Evolutionary conservation across 2,329 filamentous ascomycete genomes (phyloP), one percentile per base, ranked within the genome.

Genomic region (Colletotrichum caudatum): DNA sequence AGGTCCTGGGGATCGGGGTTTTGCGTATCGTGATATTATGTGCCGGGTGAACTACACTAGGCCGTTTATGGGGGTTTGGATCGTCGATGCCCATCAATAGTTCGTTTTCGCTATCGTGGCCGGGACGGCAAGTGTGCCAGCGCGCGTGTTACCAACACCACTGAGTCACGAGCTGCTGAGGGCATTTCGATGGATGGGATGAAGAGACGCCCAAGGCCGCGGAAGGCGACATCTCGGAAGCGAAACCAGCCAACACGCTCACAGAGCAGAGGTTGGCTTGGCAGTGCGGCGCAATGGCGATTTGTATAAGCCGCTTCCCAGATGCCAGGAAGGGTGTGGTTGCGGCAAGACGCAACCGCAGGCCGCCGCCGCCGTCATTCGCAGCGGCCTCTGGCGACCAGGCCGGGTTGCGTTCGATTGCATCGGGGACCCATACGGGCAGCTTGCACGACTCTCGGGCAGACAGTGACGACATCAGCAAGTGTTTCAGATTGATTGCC

Each of bases 291-390:
- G 50, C 62, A 37, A 50, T 35, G 12, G 35, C 37, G 37, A 44
- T 18, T 16, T 37, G 37, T 35, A 23, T n/a, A 37, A 33, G n/a
- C 60, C 57, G 26, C 18, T 35, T 37, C 39, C 26, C 18, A 53
- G 44, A 69, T 51, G 53, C 29, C 53, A 63, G 44, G 53, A 39
- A 64, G 6, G 35, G 33, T 7, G 39, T 14, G 60, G 35, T 41
- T 39, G 35, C 46, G n/a, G 9, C 29, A 11, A 46, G 16, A 33
- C n/a, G 39, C n/a, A 26, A 16, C 8, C 39, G 39, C 33, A 46
- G 44, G 51, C 26, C 26, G 20, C 26, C 16, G 7, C 26, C 35
- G 26, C 48, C 23, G 69, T 64, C 53, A 68, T 59, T 53, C 65
- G 46, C 53, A 41, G 35, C 39, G 69, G 54, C 39, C 57, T 54